Conservation (phyloP, 495 filamentous ascomycete genomes). For the Pyrenopolyporus hunteri region DNA sequence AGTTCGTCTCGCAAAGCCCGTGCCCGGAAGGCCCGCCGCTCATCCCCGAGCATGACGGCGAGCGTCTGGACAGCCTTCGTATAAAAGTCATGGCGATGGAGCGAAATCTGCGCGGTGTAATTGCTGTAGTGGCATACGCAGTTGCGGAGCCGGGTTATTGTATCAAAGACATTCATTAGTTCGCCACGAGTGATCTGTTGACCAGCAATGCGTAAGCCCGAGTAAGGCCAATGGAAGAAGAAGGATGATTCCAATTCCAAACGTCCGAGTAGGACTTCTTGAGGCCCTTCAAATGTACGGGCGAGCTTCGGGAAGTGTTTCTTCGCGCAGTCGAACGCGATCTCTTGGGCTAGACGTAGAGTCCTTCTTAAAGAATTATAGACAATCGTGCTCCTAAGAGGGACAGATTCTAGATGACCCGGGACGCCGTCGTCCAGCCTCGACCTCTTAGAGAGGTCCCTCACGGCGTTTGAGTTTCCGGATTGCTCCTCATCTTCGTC, state of each 20-base stretch:
- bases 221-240: too few species aligned
- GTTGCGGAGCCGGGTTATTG: not conserved
- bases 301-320: not conserved
- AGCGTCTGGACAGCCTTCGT: not conserved
- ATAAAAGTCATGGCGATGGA: not conserved
- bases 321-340: not conserved
- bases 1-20: not conserved
- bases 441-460: not conserved
- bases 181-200: not conserved
- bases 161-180: not conserved
- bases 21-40: not conserved
- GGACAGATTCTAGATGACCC: not conserved
- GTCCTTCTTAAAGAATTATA: not conserved
- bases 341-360: slow-evolving; percentile 6
- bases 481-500: not conserved
- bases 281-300: not conserved
- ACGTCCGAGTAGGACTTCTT: slow-evolving; percentile 6
- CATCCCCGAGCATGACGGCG: not conserved
- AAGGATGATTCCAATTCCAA: not conserved
- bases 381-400: not conserved
- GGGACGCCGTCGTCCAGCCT: not conserved
- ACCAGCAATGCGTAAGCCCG: not conserved
- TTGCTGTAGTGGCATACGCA: not conserved
- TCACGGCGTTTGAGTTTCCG: not conserved
- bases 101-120: not conserved